Base-by-base conservation (phyloP, 257 asterid genomes). In the Primulina huaijiensis region DNA sequence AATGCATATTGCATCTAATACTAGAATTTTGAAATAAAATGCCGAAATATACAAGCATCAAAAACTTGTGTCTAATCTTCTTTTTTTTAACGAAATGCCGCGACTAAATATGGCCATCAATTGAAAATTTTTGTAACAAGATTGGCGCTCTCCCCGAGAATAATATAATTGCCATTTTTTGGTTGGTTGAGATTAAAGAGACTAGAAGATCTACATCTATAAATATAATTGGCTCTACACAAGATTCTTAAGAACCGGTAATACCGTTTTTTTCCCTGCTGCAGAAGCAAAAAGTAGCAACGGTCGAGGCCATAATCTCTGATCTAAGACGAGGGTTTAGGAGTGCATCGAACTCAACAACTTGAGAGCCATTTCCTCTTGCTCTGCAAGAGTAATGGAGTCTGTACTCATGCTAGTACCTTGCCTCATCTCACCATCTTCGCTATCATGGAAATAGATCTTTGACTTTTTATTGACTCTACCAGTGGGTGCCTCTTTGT, bases 331-430 rank as follows among this genome's bases (percentile, higher is more conserved):
- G 31, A 69, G 9, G 21, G 68, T 60, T 71, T 77, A 85, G 5
- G 84, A 81, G 70, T 91, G 84, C 99, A 91, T 89, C 30, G 96
- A 84, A 70, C 82, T 87, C 82, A 94, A 75, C 71, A 91, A 74
- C 75, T 89, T 85, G 34, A 94, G 93, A 62, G 99, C 99, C 74
- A 91, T 64, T 31, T 88, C 90, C 77, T 91, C 99, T 75, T 89
- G 99, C 82, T 91, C 96, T 31, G 90, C 89, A 72, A 94, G 70
- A 52, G 96, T 82, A 17, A 84, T 70, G 16, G 78, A 21, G 64
- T 60, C 83, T 3, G 79, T 61, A 6, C 14, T 65, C 8, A n/a
- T 23, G 56, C 72, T 80, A 10, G 23, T 60, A 43, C 62, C 67
- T 56, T 33, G 68, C 57, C 2, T 56, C 68, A 46, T 65, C 62